A percentile compares a stretch with the other conserved stretches of the same genome.
phyloP scores from a whole-genome alignment of 75 land plant genomes.

The Cunninghamia lanceolata region DNA sequence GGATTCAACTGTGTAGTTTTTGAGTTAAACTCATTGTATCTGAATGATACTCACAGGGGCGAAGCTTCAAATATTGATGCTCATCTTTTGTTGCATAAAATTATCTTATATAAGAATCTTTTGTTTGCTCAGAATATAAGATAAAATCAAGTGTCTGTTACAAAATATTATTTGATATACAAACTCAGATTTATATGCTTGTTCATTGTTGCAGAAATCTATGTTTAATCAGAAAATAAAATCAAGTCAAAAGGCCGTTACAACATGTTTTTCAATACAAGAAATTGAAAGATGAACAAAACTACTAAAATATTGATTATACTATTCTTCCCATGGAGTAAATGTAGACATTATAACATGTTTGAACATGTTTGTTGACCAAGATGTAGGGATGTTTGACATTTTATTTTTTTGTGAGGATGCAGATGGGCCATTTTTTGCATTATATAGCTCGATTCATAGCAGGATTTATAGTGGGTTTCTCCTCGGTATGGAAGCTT shows the following conservation, averaged over 20 bases:
- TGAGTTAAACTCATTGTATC: too few species aligned
- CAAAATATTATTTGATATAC: too few species aligned
- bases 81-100: too few species aligned
- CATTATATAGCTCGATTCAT: slow-evolving; percentile 61
- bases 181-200: too few species aligned
- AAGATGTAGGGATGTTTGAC: not conserved
- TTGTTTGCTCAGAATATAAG: too few species aligned
- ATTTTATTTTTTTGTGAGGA: slow-evolving; percentile 12
- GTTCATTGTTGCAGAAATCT: not conserved
- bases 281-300: too few species aligned
- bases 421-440: slow-evolving; percentile 48
- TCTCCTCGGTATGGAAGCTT: slow-evolving; percentile 65
- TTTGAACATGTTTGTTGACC: not conserved
- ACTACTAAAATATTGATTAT: too few species aligned
- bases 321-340: not conserved
- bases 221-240: not conserved
- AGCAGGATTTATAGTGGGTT: slow-evolving; percentile 70
- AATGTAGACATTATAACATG: slow-evolving; percentile 3
- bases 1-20: too few species aligned
- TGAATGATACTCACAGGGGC: too few species aligned
- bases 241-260: not conserved
- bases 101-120: too few species aligned
- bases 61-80: too few species aligned
- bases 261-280: not conserved
- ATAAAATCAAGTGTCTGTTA: too few species aligned